These are phyloP conservation scores for Brettanomyces sp. DNA, from an alignment of 805 yeast species.

Conservation along the genomic window DNA sequence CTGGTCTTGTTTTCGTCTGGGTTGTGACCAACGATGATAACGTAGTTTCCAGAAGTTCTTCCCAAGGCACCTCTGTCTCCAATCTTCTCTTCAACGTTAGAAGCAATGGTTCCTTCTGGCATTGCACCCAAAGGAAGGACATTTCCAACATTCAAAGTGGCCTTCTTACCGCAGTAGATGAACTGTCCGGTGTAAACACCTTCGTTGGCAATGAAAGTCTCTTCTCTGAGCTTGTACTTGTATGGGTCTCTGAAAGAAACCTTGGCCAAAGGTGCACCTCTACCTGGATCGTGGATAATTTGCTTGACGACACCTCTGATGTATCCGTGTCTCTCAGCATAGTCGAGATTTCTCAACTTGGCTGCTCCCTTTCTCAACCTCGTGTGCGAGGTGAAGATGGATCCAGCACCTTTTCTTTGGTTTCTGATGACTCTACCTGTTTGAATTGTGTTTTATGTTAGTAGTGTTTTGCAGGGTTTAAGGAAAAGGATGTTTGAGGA, in stretches of 20 bases:
- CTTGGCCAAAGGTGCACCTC: slow-evolving; percentile 99
- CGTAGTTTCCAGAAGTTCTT: slow-evolving; percentile 99
- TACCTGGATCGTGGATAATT: slow-evolving; percentile 98
- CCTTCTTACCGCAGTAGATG: slow-evolving; percentile 98
- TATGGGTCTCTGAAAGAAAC: slow-evolving; percentile 99
- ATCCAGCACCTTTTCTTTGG: slow-evolving; percentile 99
- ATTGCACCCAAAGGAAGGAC: slow-evolving; percentile 92
- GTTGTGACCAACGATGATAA: slow-evolving; percentile 98
- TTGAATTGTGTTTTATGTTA: slow-evolving; percentile 23
- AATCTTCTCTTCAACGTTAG: slow-evolving; percentile 43
- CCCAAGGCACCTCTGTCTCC: slow-evolving; percentile 99
- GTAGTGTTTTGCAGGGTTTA: background rate
- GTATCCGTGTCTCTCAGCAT: slow-evolving; percentile 99
- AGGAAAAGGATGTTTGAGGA: too few species aligned
- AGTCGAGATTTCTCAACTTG: slow-evolving; percentile 97
- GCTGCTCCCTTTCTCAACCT: slow-evolving; percentile 99
- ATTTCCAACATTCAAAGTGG: slow-evolving; percentile 94
- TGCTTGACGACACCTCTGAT: slow-evolving; percentile 98
- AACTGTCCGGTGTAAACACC: slow-evolving; percentile 99
- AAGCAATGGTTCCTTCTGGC: slow-evolving; percentile 90
- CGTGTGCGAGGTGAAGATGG: slow-evolving; percentile 99
- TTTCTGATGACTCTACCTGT: slow-evolving; percentile 99
- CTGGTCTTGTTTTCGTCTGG: slow-evolving; percentile 98
- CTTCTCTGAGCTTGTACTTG: slow-evolving; percentile 96
- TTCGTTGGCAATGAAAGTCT: slow-evolving; percentile 98